Conservation (phyloP, 345 rosid genomes). For the Psidium friedrichsthalianum region DNA sequence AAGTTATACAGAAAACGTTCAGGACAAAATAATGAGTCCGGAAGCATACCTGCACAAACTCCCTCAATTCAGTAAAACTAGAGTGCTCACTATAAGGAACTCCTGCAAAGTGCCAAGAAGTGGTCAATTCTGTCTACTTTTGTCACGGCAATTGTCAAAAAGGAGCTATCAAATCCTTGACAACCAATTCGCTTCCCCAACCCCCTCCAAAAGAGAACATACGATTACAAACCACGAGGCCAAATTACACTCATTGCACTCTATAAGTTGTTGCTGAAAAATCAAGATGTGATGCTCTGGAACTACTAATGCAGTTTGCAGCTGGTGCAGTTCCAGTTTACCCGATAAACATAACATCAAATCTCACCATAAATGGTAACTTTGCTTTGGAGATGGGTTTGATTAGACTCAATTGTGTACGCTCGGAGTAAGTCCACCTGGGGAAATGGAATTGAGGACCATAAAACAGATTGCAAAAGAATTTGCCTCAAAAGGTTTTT, state of each 20-base stretch:
- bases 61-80: constrained; percentile 62
- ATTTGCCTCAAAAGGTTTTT: background rate
- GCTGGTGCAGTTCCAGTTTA: background rate
- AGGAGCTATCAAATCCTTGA: background rate
- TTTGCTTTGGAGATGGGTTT: constrained; percentile 44
- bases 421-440: constrained; percentile 83
- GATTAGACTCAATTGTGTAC: constrained; percentile 47
- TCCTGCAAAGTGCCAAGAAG: constrained; percentile 24
- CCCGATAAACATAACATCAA: background rate
- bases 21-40: background rate
- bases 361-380: constrained; percentile 63
- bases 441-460: background rate
- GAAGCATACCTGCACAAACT: constrained; percentile 53
- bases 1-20: background rate
- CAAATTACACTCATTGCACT: background rate
- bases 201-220: background rate
- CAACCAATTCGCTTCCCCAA: background rate
- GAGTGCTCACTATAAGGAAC: constrained; percentile 85
- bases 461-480: background rate
- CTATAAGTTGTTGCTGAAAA: background rate
- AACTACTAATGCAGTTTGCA: background rate
- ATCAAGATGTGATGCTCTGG: background rate
- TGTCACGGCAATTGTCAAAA: background rate
- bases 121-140: background rate
- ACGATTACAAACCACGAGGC: background rate